These are phyloP conservation scores for Candida insectorum DNA, from an alignment of 805 yeast species.

Conservation along the genomic window DNA sequence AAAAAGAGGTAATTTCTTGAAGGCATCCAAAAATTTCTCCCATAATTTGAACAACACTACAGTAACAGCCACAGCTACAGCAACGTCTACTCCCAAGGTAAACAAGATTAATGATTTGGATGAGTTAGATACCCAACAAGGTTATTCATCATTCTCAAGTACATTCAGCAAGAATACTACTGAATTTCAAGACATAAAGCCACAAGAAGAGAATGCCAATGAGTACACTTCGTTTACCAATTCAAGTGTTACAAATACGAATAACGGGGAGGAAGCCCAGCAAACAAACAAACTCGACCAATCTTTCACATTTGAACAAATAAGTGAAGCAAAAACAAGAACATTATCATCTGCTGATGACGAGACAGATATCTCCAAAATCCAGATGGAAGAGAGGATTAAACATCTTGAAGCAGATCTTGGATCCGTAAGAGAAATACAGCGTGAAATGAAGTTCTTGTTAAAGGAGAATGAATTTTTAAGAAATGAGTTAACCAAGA, in stretches of 20 bases:
- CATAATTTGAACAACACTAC: not conserved
- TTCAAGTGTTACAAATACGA: not conserved
- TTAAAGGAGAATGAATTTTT: constrained; percentile 11
- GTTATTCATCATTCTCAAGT: constrained; percentile 32
- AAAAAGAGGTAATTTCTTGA: constrained; percentile 26
- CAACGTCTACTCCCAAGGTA: constrained; percentile 39
- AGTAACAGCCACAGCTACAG: constrained; percentile 16
- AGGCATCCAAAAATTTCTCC: constrained; percentile 5
- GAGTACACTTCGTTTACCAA: constrained; percentile 14
- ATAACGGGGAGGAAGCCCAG: not conserved
- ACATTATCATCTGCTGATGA: no score
- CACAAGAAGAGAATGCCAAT: constrained; percentile 6
- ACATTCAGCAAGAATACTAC: constrained; percentile 23
- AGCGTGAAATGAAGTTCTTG: constrained; percentile 15
- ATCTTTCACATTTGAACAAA: constrained; percentile 32
- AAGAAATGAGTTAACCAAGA: constrained; percentile 8
- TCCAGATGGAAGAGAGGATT: constrained; percentile 8
- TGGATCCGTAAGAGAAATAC: constrained; percentile 1
- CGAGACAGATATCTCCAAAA: constrained; percentile 1
- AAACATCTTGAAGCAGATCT: constrained; percentile 9
- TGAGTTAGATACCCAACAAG: constrained; percentile 12
- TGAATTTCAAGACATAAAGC: constrained; percentile 8
- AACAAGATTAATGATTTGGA: constrained; percentile 15
- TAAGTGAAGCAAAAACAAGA: no score
- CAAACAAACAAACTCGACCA: not conserved